A percentile compares a stretch with the other conserved stretches of the same genome.
These are phyloP conservation scores for Earliella scabrosa DNA, from an alignment of 1,284 basidiomycete genomes.

Conservation along the genomic window DNA sequence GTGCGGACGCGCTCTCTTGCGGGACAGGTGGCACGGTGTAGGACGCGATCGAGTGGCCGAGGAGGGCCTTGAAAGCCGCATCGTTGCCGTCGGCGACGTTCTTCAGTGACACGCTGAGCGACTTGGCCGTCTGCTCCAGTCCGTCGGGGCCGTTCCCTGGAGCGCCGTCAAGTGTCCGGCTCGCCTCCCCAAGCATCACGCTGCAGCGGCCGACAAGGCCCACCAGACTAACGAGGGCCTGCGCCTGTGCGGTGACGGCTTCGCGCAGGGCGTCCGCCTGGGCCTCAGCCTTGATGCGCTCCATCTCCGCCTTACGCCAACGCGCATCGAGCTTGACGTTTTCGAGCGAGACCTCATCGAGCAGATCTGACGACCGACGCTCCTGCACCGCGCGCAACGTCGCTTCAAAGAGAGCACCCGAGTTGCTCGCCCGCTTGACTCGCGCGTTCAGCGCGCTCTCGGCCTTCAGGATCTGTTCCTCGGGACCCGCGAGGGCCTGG, in stretches of 20 bases:
- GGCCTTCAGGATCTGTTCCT: slow-evolving; percentile 69
- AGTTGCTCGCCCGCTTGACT: slow-evolving; percentile 74
- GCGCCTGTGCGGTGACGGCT: slow-evolving; percentile 68
- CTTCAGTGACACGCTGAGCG: slow-evolving; percentile 54
- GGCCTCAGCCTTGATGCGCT: slow-evolving; percentile 69
- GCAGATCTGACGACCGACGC: slow-evolving; percentile 70
- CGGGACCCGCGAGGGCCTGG: slow-evolving; percentile 67
- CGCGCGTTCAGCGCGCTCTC: slow-evolving; percentile 65
- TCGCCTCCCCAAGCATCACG: slow-evolving; percentile 72
- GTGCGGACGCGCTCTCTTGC: slow-evolving; percentile 18
- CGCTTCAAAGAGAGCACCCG: slow-evolving; percentile 82
- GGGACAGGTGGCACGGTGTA: slow-evolving; percentile 42
- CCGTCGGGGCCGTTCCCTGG: slow-evolving; percentile 47
- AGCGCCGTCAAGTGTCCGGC: slow-evolving; percentile 53
- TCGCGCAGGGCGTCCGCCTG: slow-evolving; percentile 71
- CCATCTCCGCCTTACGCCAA: slow-evolving; percentile 73
- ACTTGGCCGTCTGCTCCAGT: slow-evolving; percentile 43
- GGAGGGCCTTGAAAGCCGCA: slow-evolving; percentile 61
- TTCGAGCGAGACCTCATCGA: slow-evolving; percentile 76
- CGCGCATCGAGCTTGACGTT: slow-evolving; percentile 76
- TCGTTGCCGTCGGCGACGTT: slow-evolving; percentile 70
- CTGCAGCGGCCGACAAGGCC: slow-evolving; percentile 84
- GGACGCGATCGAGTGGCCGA: slow-evolving; percentile 65
- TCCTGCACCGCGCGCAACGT: slow-evolving; percentile 82
- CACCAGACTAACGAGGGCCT: slow-evolving; percentile 70